Percentiles rank a stretch among this genome's conserved stretches.
phyloP scores from a whole-genome alignment of 768 basidiomycete genomes.

The Coprinopsis marcescibilis region DNA sequence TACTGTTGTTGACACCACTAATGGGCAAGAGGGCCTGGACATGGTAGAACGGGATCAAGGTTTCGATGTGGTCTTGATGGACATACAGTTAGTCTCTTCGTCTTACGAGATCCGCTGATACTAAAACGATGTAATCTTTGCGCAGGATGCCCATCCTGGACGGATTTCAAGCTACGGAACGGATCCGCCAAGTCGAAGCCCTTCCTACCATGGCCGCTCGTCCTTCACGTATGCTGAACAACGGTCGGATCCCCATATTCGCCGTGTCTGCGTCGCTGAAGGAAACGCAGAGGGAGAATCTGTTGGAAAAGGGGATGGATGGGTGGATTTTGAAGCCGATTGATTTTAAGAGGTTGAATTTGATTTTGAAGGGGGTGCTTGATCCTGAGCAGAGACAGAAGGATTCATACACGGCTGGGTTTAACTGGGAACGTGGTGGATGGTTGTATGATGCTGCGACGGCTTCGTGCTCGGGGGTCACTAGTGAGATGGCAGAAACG shows the following conservation, averaged over 20 bases:
- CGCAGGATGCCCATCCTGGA: constrained; percentile 75
- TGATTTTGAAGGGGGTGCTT: constrained; percentile 53
- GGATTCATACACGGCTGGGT: constrained; percentile 48
- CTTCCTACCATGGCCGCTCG: constrained; percentile 9
- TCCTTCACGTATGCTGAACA: constrained; percentile 34
- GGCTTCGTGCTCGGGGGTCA: neutral
- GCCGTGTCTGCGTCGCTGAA: constrained; percentile 73
- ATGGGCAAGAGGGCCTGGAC: constrained; percentile 73
- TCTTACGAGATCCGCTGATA: neutral
- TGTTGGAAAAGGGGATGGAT: constrained; percentile 56
- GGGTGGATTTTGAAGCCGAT: constrained; percentile 85
- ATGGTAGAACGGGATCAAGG: constrained; percentile 48
- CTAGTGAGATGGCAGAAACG: neutral
- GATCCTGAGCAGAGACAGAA: constrained; percentile 43
- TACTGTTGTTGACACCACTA: constrained; percentile 55
- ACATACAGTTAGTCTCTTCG: constrained; percentile 56
- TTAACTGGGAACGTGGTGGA: constrained; percentile 59
- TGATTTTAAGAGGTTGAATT: constrained; percentile 61
- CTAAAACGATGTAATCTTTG: too few species aligned
- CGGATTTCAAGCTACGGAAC: constrained; percentile 61
- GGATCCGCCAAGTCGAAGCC: constrained; percentile 60
- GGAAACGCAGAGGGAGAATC: constrained; percentile 49
- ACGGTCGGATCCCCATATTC: constrained; percentile 72
- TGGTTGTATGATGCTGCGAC: constrained; percentile 35
- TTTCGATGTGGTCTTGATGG: constrained; percentile 78